Evolutionary conservation across 2,329 filamentous ascomycete genomes (phyloP).

Genomic region (Pochonia chlamydosporia): DNA sequence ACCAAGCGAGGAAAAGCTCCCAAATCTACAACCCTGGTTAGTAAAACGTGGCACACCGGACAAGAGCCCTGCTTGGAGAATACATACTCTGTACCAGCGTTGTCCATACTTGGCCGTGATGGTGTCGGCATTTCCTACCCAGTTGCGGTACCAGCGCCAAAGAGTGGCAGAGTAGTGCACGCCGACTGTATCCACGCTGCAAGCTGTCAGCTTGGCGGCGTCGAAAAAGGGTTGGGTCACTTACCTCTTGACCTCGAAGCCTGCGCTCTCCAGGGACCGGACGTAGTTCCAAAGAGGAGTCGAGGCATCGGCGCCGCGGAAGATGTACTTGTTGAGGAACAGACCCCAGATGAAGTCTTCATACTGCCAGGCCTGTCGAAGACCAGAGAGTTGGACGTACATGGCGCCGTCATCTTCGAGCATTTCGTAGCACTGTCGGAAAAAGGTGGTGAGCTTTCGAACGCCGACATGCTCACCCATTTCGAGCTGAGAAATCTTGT

Average conservation of each 20-base stretch:
- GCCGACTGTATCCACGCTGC: constrained; percentile 74
- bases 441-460: constrained; percentile 71
- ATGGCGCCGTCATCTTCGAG: constrained; percentile 89
- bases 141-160: constrained; percentile 97
- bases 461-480: constrained; percentile 79
- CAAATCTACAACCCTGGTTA: constrained; percentile 62
- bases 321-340: constrained; percentile 98
- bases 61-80: too few species aligned
- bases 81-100: constrained; percentile 79
- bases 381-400: constrained; percentile 87
- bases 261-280: constrained; percentile 64
- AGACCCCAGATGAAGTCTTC: constrained; percentile 94
- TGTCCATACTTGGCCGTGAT: constrained; percentile 87
- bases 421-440: constrained; percentile 85
- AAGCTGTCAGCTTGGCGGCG: neutral
- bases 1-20: constrained; percentile 86
- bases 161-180: constrained; percentile 92
- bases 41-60: too few species aligned
- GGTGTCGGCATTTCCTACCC: constrained; percentile 87
- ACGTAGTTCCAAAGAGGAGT: constrained; percentile 83
- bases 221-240: neutral
- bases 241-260: constrained; percentile 64
- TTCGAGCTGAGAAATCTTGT: constrained; percentile 93
- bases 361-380: constrained; percentile 91
- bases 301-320: constrained; percentile 89